phyloP scores from a whole-genome alignment of 768 basidiomycete species.

The Boletus subcaerulescens region DNA sequence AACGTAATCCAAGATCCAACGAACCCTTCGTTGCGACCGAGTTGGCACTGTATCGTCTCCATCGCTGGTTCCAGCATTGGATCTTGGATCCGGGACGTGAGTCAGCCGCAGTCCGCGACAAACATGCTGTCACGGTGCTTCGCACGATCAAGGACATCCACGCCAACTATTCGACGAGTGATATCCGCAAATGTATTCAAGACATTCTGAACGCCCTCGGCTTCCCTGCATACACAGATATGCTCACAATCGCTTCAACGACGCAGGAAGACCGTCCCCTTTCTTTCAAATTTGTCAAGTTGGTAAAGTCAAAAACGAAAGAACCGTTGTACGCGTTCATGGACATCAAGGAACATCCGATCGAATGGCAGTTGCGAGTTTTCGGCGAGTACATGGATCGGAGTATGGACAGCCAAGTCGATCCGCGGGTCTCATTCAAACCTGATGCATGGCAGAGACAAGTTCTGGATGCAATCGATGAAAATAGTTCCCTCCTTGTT shows the following conservation, averaged over 20 bases:
- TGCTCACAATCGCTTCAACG: constrained; percentile 12
- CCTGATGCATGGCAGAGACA: constrained; percentile 71
- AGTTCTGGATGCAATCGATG: constrained; percentile 64
- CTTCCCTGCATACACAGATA: constrained; percentile 38
- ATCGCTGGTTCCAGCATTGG: constrained; percentile 54
- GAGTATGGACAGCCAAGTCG: constrained; percentile 60
- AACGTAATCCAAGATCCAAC: constrained; percentile 43
- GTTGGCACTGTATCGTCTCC: constrained; percentile 48
- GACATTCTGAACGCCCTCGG: constrained; percentile 46
- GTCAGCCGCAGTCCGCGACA: constrained; percentile 40
- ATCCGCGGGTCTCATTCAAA: constrained; percentile 56
- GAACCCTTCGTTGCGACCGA: constrained; percentile 49
- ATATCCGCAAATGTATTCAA: constrained; percentile 36
- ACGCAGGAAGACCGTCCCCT: constrained; percentile 30
- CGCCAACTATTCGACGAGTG: constrained; percentile 27
- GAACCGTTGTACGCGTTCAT: constrained; percentile 47
- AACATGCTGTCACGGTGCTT: constrained; percentile 45
- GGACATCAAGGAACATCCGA: constrained; percentile 52
- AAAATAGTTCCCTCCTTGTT: constrained; percentile 56
- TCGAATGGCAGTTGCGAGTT: constrained; percentile 64
- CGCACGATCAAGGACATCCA: constrained; percentile 47
- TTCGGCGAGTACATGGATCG: constrained; percentile 75
- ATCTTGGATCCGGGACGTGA: constrained; percentile 42
- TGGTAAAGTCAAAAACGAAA: constrained; percentile 46
- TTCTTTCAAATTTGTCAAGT: constrained; percentile 53